Base-by-base conservation (phyloP, 768 basidiomycete species). In the Leccinellum rugosiceps region DNA sequence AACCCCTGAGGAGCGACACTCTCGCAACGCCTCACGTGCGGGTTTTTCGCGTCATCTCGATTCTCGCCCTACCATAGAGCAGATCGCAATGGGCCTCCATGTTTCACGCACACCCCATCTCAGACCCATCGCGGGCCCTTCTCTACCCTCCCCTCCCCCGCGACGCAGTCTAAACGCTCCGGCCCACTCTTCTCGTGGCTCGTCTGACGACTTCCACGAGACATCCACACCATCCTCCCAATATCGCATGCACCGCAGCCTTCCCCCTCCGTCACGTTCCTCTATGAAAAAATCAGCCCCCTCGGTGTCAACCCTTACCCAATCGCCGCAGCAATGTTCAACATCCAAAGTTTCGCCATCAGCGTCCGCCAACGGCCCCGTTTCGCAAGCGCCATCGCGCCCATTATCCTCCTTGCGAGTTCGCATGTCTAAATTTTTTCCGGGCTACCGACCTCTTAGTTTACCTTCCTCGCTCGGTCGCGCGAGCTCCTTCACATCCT, bases 41-140 rank as follows among this genome's bases (percentile, higher is more conserved):
- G 57, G 76, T 45, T 72, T 65, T 57, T 66, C 77, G 51, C 79
- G 74, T 58, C 65, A 74, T 58, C 68, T 67, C 49, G 76, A 78
- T 59, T 69, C 78, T 28, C 83, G 80, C 15, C 88, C 88, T 1
- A 86, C 84, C 48, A 79, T 88, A 41, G 83, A 87, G 64, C 88
- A 90, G 72, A 90, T 90, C 58, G 85, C 86, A 14, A 90, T 90
- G 87, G 88, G 88, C 19, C 77, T 90, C 23, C 88, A 90, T 69
- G 74, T 87, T 30, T 90, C 88, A 6, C 83, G 86, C 35, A 90
- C 88, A 1, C 88, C 88, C 4, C 88, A 90, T 67, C 72, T 90
- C 28, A 80, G 83, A 44, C 77, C 80, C 9, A 67, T 62, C 30
- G 32, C 56, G 9, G 61, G 53, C 44, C 51, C 67, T 14, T 63